A percentile compares a stretch with the other conserved stretches of the same genome.
Evolutionary conservation across 208 protist species (phyloP).

Genomic region (Tritrichomonas musculus): DNA sequence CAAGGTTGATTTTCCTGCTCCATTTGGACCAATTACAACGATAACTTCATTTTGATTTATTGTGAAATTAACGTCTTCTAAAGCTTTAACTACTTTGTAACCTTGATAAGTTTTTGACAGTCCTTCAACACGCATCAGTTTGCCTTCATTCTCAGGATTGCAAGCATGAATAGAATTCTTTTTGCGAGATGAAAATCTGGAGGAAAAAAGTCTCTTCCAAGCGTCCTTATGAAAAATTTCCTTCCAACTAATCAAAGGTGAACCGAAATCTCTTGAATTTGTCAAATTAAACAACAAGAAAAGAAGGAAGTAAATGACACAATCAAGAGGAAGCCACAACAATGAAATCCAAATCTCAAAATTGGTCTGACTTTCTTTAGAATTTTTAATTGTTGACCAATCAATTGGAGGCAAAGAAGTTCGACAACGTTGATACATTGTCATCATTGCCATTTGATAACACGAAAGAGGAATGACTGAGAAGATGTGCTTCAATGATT

Average conservation of each 20-base stretch:
- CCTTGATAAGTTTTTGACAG: not conserved
- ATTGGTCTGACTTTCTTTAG: not conserved
- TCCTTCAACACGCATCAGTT: not conserved
- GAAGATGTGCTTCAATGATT: not conserved
- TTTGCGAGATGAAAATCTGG: not conserved
- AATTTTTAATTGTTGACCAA: not conserved
- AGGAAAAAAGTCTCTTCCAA: not conserved
- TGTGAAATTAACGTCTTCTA: not conserved
- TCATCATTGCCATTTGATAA: not conserved
- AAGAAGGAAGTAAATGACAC: not conserved
- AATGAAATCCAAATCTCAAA: not conserved
- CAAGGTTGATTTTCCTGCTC: constrained; percentile 11
- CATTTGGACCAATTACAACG: constrained; percentile 18
- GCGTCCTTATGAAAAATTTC: not conserved
- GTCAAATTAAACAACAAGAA: not conserved
- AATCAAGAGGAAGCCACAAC: not conserved
- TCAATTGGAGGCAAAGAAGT: not conserved
- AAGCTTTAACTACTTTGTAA: not conserved
- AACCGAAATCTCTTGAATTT: not conserved
- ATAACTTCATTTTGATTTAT: constrained; percentile 30
- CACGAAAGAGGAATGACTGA: not conserved
- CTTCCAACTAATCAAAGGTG: not conserved
- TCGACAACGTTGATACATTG: not conserved
- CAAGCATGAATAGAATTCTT: too few species aligned
- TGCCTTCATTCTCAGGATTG: not conserved